These are phyloP conservation scores for Neonectria ditissima DNA, from an alignment of 2,329 filamentous ascomycete genomes.

Conservation along the genomic window DNA sequence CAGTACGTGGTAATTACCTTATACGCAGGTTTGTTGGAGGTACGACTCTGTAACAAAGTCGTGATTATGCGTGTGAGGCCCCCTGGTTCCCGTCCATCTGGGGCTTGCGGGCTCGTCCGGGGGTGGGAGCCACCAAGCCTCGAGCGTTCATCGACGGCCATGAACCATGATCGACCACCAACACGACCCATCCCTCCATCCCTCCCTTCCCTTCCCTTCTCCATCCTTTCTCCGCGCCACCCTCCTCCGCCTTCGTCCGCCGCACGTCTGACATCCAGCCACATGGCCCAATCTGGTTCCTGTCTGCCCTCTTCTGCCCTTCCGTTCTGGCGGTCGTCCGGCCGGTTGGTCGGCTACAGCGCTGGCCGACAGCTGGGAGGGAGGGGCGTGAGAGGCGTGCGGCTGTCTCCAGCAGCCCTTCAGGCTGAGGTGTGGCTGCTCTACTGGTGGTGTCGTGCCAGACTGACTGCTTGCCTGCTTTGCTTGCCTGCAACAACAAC, in stretches of 20 bases:
- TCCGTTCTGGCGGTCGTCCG: constrained; percentile 32
- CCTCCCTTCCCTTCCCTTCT: neutral
- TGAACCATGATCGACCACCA: constrained; percentile 43
- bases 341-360: constrained; percentile 31
- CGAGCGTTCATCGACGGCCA: constrained; percentile 41
- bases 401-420: constrained; percentile 7
- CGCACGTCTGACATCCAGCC: constrained; percentile 27
- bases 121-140: constrained; percentile 29
- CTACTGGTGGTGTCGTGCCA: constrained; percentile 14
- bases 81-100: constrained; percentile 11
- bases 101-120: constrained; percentile 20
- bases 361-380: constrained; percentile 17
- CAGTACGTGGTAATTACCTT: constrained; percentile 21
- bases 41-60: constrained; percentile 13
- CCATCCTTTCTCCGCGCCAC: constrained; percentile 16
- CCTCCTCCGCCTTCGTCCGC: constrained; percentile 6
- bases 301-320: constrained; percentile 17
- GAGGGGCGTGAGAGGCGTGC: constrained; percentile 20
- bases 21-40: constrained; percentile 9
- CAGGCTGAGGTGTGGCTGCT: neutral
- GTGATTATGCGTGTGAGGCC: constrained; percentile 12
- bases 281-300: constrained; percentile 29
- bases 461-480: neutral
- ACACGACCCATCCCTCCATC: constrained; percentile 21
- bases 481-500: constrained; percentile 3